These are phyloP conservation scores for Populus nigra DNA, from an alignment of 345 rosid genomes.

Conservation along the genomic window DNA sequence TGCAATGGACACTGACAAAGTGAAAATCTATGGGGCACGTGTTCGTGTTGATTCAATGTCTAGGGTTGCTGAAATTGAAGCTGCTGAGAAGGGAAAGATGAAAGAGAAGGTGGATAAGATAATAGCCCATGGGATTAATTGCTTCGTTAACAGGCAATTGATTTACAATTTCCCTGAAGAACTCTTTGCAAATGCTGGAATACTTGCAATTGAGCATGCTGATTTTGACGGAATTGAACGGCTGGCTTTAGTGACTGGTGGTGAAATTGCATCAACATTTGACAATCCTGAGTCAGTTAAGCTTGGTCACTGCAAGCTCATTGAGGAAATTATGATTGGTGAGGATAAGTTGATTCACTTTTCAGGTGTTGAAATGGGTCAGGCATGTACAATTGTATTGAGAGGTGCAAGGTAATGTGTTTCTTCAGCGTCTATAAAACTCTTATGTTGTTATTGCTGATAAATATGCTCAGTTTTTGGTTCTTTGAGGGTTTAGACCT, in stretches of 20 bases:
- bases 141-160: slow-evolving; percentile 97
- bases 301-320: slow-evolving; percentile 91
- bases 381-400: slow-evolving; percentile 91
- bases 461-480: too few species aligned
- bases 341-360: slow-evolving; percentile 97
- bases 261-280: slow-evolving; percentile 95
- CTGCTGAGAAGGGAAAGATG: slow-evolving; percentile 99
- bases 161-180: slow-evolving; percentile 98
- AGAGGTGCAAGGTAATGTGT: slow-evolving; percentile 79
- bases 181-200: slow-evolving; percentile 94
- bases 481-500: too few species aligned
- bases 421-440: not conserved
- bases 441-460: not conserved
- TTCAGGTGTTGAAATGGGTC: slow-evolving; percentile 95
- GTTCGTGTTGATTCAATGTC: slow-evolving; percentile 99
- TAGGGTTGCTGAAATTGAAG: slow-evolving; percentile 94
- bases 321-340: slow-evolving; percentile 98
- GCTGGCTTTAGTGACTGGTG: slow-evolving; percentile 89
- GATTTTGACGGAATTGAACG: slow-evolving; percentile 99
- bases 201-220: slow-evolving; percentile 98
- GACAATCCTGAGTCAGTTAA: slow-evolving; percentile 98
- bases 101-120: slow-evolving; percentile 97
- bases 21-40: slow-evolving; percentile 96
- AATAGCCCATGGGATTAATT: slow-evolving; percentile 84
- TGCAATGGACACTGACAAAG: slow-evolving; percentile 99